Conservation (phyloP, 345 rosid species). For the Dipteronia sinensis region DNA sequence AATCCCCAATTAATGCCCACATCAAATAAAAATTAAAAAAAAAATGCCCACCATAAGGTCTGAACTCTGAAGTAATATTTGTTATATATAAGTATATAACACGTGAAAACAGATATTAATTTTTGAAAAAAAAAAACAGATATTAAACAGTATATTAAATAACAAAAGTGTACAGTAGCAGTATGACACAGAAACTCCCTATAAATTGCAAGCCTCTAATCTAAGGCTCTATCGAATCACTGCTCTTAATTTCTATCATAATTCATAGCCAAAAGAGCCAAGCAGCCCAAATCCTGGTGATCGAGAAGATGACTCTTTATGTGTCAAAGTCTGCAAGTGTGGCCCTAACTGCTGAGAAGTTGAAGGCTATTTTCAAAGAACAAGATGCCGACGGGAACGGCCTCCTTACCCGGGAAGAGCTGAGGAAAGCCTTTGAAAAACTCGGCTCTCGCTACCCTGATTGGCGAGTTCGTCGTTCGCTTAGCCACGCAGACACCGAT, state of each 20-base stretch:
- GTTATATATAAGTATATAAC: no score
- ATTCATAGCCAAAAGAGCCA: background rate
- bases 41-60: no score
- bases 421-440: slow-evolving; percentile 18
- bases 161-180: background rate
- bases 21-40: no score
- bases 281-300: background rate
- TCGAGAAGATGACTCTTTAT: slow-evolving; percentile 15
- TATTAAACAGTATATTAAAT: no score
- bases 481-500: slow-evolving; percentile 25
- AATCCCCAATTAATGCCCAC: no score
- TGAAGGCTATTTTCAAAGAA: slow-evolving; percentile 26
- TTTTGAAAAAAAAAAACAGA: no score
- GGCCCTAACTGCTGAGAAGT: slow-evolving; percentile 7
- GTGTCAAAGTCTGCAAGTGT: slow-evolving; percentile 12
- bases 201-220: background rate
- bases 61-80: no score
- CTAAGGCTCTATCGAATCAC: background rate
- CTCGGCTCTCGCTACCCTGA: slow-evolving; percentile 30
- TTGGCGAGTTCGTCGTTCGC: slow-evolving; percentile 28
- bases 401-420: slow-evolving; percentile 26
- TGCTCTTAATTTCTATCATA: background rate
- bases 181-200: background rate
- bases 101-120: no score
- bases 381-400: slow-evolving; percentile 30